Conservation (phyloP, 129 eudicot genomes). For the Arctium minus region DNA sequence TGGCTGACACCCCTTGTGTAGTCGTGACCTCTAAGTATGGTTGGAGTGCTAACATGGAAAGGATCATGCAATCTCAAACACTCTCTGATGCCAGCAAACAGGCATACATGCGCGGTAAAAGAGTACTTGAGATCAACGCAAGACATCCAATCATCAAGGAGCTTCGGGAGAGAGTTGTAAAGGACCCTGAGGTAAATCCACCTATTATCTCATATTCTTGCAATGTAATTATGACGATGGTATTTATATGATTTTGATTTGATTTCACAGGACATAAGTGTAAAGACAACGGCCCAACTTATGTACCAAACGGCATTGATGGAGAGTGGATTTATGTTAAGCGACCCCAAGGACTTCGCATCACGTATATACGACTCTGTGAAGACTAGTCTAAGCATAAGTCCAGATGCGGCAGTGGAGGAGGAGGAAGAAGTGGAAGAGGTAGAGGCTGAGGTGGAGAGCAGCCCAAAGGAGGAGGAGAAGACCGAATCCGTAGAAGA, state of each 20-base stretch:
- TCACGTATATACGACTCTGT: slow-evolving; percentile 67
- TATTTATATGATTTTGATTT: neutral
- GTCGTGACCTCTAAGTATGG: slow-evolving; percentile 92
- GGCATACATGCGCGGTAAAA: slow-evolving; percentile 92
- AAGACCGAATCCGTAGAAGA: slow-evolving; percentile 30
- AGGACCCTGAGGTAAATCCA: slow-evolving; percentile 74
- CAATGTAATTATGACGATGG: neutral
- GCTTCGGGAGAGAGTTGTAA: slow-evolving; percentile 79
- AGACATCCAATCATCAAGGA: slow-evolving; percentile 94
- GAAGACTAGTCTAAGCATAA: slow-evolving; percentile 56
- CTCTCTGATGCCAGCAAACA: slow-evolving; percentile 81
- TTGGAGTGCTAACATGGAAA: slow-evolving; percentile 96
- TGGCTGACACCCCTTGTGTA: slow-evolving; percentile 93
- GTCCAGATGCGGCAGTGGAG: slow-evolving; percentile 70
- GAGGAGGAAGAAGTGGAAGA: slow-evolving; percentile 82
- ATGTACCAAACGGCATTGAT: slow-evolving; percentile 87
- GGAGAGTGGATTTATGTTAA: slow-evolving; percentile 73
- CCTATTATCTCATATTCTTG: neutral
- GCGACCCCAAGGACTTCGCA: slow-evolving; percentile 83
- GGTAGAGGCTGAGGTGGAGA: slow-evolving; percentile 41
- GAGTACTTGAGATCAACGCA: slow-evolving; percentile 95
- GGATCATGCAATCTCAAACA: slow-evolving; percentile 96
- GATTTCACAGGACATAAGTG: slow-evolving; percentile 45
- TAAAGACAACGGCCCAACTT: slow-evolving; percentile 73
- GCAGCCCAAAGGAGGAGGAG: slow-evolving; percentile 42